phyloP scores from a whole-genome alignment of 495 filamentous ascomycete species.

The Glutinoglossum americanum region DNA sequence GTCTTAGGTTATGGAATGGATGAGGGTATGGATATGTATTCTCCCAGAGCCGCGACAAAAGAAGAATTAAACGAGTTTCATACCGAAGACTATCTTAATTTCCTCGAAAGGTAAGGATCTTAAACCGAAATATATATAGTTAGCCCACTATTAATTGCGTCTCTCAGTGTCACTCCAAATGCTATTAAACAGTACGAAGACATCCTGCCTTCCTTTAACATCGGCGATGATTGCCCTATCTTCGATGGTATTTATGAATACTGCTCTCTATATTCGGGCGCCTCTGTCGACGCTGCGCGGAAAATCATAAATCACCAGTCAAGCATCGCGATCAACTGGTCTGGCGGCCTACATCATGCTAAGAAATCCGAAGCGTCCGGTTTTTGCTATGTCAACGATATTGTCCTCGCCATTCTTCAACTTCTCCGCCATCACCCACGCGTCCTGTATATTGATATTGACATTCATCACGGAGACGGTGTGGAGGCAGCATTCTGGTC shows the following conservation, averaged over 20 bases:
- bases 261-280: slow-evolving; percentile 80
- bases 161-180: slow-evolving; percentile 24
- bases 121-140: neutral
- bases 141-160: neutral
- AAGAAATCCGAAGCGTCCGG: slow-evolving; percentile 85
- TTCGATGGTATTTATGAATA: slow-evolving; percentile 93
- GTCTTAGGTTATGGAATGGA: slow-evolving; percentile 89
- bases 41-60: slow-evolving; percentile 56
- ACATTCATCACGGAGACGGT: slow-evolving; percentile 95
- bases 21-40: slow-evolving; percentile 83
- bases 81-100: slow-evolving; percentile 71
- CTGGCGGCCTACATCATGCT: slow-evolving; percentile 94
- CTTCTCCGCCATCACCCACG: slow-evolving; percentile 83
- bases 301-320: slow-evolving; percentile 71
- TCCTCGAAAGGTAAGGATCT: slow-evolving; percentile 34
- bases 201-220: slow-evolving; percentile 40
- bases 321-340: slow-evolving; percentile 96
- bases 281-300: slow-evolving; percentile 73
- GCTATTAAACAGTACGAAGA: slow-evolving; percentile 10
- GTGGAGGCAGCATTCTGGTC: slow-evolving; percentile 97
- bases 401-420: slow-evolving; percentile 87
- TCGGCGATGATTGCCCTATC: slow-evolving; percentile 88
- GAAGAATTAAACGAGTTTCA: slow-evolving; percentile 83
- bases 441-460: slow-evolving; percentile 94
- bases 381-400: slow-evolving; percentile 98